Conservation (phyloP, 176 grass and related monocot species). For the Zea luxurians region DNA sequence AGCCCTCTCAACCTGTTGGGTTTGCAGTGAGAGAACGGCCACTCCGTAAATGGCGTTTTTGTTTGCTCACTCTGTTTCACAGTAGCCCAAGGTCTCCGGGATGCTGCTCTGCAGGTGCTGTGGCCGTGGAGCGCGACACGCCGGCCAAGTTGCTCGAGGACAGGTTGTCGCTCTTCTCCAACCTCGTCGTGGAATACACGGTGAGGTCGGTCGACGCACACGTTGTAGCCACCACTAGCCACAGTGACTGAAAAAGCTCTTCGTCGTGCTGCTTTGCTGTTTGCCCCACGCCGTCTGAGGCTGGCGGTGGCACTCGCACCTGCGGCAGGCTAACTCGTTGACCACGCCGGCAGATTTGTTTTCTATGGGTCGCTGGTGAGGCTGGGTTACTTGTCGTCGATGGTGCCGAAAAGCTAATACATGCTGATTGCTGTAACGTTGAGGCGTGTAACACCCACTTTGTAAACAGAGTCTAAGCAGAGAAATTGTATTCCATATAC, state of each 20-base stretch:
- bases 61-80: too few species aligned
- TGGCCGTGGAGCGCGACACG: constrained; percentile 32
- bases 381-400: constrained; percentile 24
- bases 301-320: neutral
- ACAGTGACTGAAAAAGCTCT: neutral
- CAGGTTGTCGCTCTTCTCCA: constrained; percentile 65
- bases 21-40: too few species aligned
- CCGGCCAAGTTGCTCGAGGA: constrained; percentile 57
- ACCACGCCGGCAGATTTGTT: neutral
- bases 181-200: constrained; percentile 75
- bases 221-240: constrained; percentile 9
- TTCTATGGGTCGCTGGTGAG: neutral
- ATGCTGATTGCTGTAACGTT: neutral
- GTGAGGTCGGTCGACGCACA: constrained; percentile 48
- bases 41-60: too few species aligned
- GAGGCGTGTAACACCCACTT: too few species aligned
- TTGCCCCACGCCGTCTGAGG: constrained; percentile 18
- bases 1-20: too few species aligned
- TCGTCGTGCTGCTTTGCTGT: neutral
- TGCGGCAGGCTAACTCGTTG: neutral
- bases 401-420: constrained; percentile 33
- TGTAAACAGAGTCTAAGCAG: too few species aligned
- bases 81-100: too few species aligned
- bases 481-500: too few species aligned
- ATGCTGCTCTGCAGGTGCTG: too few species aligned